Evolutionary conservation across 352 stramenopile genomes (phyloP), one percentile per base, ranked within the genome.

Genomic region (Pythium scleroteichum): DNA sequence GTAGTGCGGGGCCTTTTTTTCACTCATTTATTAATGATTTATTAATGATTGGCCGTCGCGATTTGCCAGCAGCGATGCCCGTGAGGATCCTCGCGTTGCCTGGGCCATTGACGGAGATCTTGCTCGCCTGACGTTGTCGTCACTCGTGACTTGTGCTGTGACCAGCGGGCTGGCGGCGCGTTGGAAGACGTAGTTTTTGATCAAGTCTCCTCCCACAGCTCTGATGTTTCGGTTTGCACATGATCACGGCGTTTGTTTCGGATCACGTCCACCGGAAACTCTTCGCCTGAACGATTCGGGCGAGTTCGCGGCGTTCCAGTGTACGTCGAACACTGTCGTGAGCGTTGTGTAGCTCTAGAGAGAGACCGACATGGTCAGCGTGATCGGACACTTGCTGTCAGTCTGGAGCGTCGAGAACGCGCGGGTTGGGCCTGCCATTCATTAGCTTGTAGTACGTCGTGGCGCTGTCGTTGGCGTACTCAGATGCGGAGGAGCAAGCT

Each of bases 401-500:
- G 38, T 17, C 38, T 17, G 6, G 38, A 44, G 7, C 38, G 14
- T 44, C 3, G 17, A 7, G 17, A 19, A 44, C 4, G 13, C n/a
- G 13, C 13, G 13, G 13, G 4, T 7, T 16, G 10, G 24, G 14
- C 19, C 5, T 50, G 14, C 22, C 44, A 14, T 32, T 26, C 4
- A 7, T 26, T 3, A 50, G 20, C 19, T 50, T 17, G 44, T n/a
- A 50, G 44, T 50, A 50, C 3, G 44, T 50, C 4, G 44, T 50
- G 10, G 20, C 9, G 20, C 44, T n/a, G 14, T 50, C 44, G 14
- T 4, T 7, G 14, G 24, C 44, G 19, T 33, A 27, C 14, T 22
- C 41, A n/a, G 7, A 9, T 8, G 16, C 19, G 19, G 9, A 9
- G 20, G 19, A 20, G 20, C 19, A 12, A 8, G 20, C 41, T 9